Base-by-base conservation (phyloP, 345 rosid genomes). In the Noccaea bulbosa region DNA sequence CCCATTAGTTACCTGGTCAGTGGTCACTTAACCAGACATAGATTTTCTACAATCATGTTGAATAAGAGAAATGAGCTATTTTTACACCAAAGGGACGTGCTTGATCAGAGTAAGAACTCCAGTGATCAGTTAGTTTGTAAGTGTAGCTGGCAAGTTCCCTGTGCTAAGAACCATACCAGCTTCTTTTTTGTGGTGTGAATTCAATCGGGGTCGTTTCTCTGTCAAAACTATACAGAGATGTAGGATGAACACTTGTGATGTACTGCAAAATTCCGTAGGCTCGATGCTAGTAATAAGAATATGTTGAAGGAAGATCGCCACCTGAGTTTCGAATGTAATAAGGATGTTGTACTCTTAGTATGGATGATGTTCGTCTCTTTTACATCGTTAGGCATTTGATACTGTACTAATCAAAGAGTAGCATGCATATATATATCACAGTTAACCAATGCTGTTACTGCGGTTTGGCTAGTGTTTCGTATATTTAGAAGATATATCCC, bases 351-450 rank as follows among this genome's bases (percentile, higher is more conserved):
- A 41, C 22, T 51, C 16, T n/a, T 44, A 47, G 58, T 46, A 27
- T 52, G n/a, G 8, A 27, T 15, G 49, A 70, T 48, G 50, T 55
- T 66, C 35, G 34, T 54, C 20, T 67, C 35, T 8, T 20, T 32
- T 32, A 11, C 44, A 55, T 33, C 44, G 2, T 1, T 27, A 30
- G 41, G 66, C 74, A 38, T 58, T 48, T 38, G 58, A 56, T 35
- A 34, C 47, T 22, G 35, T 48, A 51, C 35, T 39, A n/a, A 12
- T 59, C 32, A 11, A 27, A 27, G n/a, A 27, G 33, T 60, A 8
- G 44, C 52, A 32, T 50, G 68, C 27, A 11, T 61, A 40, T 53
- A 49, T 70, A 40, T 53, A 49, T 70, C 60, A 40, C 27, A 5
- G 20, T 48, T 70, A 27, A 30, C 12, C 3, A 50, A 12, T 32